Evolutionary conservation across 805 yeast genomes (phyloP).

Genomic region (Kluyveromyces starmeri): DNA sequence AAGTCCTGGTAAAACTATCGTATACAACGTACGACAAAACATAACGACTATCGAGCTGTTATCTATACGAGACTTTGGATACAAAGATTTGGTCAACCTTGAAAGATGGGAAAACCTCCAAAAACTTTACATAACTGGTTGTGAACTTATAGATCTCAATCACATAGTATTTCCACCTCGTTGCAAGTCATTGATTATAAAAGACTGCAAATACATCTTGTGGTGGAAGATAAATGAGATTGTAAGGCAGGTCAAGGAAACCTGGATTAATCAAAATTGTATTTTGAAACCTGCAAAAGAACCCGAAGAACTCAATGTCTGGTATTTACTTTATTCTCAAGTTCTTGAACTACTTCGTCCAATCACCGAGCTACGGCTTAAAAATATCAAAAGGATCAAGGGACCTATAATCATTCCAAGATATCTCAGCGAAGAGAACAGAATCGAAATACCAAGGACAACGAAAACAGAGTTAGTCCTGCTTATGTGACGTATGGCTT

Average conservation of each 20-base stretch:
- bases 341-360: neutral
- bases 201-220: slow-evolving; percentile 8
- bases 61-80: slow-evolving; percentile 10
- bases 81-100: slow-evolving; percentile 18
- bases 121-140: slow-evolving; percentile 11
- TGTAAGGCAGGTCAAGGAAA: slow-evolving; percentile 55
- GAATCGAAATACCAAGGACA: neutral
- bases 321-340: neutral
- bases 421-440: neutral
- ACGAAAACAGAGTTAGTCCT: slow-evolving; percentile 1
- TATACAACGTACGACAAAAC: slow-evolving; percentile 17
- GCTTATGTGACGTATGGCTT: neutral
- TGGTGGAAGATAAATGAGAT: slow-evolving; percentile 52
- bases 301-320: slow-evolving; percentile 23
- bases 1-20: slow-evolving; percentile 23
- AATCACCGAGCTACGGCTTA: neutral
- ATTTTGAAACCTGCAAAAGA: slow-evolving; percentile 27
- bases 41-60: slow-evolving; percentile 13
- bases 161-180: slow-evolving; percentile 17
- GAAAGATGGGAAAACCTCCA: slow-evolving; percentile 24
- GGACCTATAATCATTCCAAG: neutral
- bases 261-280: neutral
- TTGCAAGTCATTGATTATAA: slow-evolving; percentile 15
- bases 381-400: slow-evolving; percentile 1
- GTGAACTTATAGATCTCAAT: slow-evolving; percentile 19